These are phyloP conservation scores for Conoideocrella luteorostrata DNA, from an alignment of 2,329 filamentous ascomycete species.

Conservation along the genomic window DNA sequence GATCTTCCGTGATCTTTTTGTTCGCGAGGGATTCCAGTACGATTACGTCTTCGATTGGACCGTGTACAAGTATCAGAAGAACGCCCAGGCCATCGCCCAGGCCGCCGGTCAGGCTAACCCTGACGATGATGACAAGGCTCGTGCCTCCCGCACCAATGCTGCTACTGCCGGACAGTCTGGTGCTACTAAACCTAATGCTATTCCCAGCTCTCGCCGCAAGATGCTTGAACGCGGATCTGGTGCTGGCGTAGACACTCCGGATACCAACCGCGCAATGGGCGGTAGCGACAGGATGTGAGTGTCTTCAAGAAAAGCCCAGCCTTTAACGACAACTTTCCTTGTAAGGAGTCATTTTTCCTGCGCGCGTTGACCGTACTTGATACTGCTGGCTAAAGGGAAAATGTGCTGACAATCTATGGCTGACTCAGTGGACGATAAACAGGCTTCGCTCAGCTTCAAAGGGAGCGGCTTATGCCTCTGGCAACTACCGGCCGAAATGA, in stretches of 20 bases:
- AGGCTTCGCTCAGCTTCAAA: constrained; percentile 80
- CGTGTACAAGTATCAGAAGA: constrained; percentile 99
- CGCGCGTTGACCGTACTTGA: constrained; percentile 74
- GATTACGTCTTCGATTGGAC: constrained; percentile 99
- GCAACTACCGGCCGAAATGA: constrained; percentile 30
- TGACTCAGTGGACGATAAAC: constrained; percentile 80
- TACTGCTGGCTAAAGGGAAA: constrained; percentile 68
- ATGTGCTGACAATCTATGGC: constrained; percentile 64
- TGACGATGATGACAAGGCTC: constrained; percentile 71
- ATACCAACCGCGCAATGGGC: constrained; percentile 68
- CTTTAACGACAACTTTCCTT: constrained; percentile 53
- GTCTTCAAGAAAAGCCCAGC: constrained; percentile 40
- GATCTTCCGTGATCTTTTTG: constrained; percentile 99
- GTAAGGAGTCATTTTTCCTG: constrained; percentile 78
- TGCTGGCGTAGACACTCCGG: constrained; percentile 58
- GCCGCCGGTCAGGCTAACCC: constrained; percentile 61
- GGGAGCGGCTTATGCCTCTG: constrained; percentile 47
- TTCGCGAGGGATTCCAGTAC: constrained; percentile 98
- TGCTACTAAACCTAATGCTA: constrained; percentile 63
- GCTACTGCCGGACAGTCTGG: constrained; percentile 59
- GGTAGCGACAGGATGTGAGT: constrained; percentile 97
- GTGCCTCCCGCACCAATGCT: constrained; percentile 59
- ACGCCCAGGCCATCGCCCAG: constrained; percentile 84
- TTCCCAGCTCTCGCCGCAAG: constrained; percentile 76
- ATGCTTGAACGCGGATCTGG: constrained; percentile 64